A percentile compares a stretch with the other conserved stretches of the same genome.
Evolutionary conservation across 495 filamentous ascomycete genomes (phyloP).

Genomic region (Neurospora sp.): DNA sequence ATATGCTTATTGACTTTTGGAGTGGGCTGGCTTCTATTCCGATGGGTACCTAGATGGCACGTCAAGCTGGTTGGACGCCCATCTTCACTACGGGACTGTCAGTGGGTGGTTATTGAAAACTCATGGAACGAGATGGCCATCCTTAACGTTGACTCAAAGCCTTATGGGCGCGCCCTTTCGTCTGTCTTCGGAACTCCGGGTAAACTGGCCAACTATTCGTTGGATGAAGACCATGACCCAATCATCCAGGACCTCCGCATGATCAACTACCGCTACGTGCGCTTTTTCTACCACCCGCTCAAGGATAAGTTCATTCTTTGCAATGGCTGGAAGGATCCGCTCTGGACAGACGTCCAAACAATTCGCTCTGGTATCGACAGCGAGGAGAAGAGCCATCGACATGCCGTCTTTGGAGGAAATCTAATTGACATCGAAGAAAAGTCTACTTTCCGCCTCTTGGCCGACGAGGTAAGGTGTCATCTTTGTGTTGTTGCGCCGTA

Average conservation of each 20-base stretch:
- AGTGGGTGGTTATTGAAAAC: conserved; percentile 93
- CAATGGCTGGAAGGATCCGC: conserved; percentile 86
- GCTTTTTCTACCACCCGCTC: conserved; percentile 81
- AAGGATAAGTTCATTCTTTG: conserved; percentile 79
- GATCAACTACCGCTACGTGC: conserved; percentile 86
- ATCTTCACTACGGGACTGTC: conserved; percentile 57
- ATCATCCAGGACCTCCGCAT: conserved; percentile 58
- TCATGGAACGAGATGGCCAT: conserved; percentile 89
- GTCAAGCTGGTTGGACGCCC: conserved; percentile 63
- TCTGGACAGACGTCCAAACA: conserved; percentile 67
- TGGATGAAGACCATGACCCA: conserved; percentile 82
- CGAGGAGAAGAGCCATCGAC: conserved; percentile 76
- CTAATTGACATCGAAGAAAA: conserved; percentile 88
- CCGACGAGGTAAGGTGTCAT: conserved; percentile 63
- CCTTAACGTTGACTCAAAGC: conserved; percentile 51
- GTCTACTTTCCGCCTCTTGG: conserved; percentile 64
- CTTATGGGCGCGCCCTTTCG: conserved; percentile 73
- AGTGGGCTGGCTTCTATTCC: conserved; percentile 69
- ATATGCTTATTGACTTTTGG: conserved; percentile 66
- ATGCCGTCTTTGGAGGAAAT: conserved; percentile 81
- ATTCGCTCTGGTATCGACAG: conserved; percentile 80
- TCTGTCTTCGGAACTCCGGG: conserved; percentile 69
- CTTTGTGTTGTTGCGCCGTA: neutral
- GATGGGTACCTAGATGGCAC: conserved; percentile 85
- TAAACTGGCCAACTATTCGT: conserved; percentile 42